Percentiles rank a stretch among this genome's conserved stretches.
phyloP scores from a whole-genome alignment of 2,329 filamentous ascomycete species.

The Colletotrichum caudatum region DNA sequence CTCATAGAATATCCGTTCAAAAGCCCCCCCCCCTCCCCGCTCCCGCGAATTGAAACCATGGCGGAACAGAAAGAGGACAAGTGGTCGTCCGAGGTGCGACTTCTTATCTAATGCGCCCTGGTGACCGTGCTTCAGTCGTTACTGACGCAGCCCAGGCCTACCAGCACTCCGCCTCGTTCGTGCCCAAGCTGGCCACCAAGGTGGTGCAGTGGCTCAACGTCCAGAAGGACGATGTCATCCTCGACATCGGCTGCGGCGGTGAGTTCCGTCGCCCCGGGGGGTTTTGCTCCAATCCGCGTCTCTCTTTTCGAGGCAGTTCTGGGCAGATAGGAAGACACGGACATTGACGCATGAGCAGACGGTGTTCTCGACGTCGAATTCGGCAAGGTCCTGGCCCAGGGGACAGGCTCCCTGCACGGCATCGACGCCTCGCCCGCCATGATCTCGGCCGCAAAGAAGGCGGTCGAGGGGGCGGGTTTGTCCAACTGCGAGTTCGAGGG shows the following conservation, averaged over 20 bases:
- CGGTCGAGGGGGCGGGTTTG: conserved; percentile 51
- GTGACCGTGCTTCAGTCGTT: not conserved
- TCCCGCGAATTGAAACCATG: conserved; percentile 37
- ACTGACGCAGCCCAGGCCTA: conserved; percentile 61
- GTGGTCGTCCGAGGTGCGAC: conserved; percentile 55
- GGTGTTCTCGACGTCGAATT: conserved; percentile 70
- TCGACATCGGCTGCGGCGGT: conserved; percentile 76
- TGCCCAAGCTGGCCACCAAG: conserved; percentile 71
- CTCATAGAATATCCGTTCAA: not conserved
- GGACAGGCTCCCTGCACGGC: conserved; percentile 64
- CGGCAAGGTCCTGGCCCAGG: conserved; percentile 58
- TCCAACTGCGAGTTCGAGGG: conserved; percentile 60
- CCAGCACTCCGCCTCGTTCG: conserved; percentile 71
- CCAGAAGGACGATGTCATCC: conserved; percentile 66
- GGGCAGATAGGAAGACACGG: not conserved
- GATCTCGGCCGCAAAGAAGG: conserved; percentile 64
- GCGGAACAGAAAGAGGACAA: conserved; percentile 49
- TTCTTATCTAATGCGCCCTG: not conserved
- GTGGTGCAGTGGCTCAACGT: conserved; percentile 70
- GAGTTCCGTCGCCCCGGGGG: conserved; percentile 39
- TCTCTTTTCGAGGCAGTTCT: not conserved
- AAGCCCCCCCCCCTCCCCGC: not conserved
- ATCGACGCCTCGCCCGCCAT: conserved; percentile 70
- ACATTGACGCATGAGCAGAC: conserved; percentile 53
- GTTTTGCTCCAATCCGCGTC: not conserved